Percentiles rank a stretch among this genome's conserved stretches.
Conservation (phyloP, 164 flowering plant species). For the Cinnamomum micranthum region DNA sequence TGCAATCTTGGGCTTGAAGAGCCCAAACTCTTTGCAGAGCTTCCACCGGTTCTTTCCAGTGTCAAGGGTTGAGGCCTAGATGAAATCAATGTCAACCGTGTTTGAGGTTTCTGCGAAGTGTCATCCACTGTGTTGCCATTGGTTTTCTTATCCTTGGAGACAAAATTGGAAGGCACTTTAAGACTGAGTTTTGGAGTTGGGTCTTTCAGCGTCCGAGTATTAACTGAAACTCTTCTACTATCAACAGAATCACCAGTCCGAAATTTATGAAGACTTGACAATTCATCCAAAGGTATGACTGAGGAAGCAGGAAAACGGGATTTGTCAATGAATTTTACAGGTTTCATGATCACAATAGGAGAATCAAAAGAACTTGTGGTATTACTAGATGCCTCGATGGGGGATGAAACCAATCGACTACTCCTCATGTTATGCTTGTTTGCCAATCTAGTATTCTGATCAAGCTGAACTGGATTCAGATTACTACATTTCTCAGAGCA, state of each 20-base stretch:
- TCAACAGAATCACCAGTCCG: slow-evolving; percentile 1
- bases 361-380: slow-evolving; percentile 31
- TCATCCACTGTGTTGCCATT: slow-evolving; percentile 21
- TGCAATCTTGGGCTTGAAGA: slow-evolving; percentile 68
- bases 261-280: slow-evolving; percentile 21
- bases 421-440: slow-evolving; percentile 14
- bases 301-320: slow-evolving; percentile 21
- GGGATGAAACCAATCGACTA: neutral
- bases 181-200: slow-evolving; percentile 27
- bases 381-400: slow-evolving; percentile 34
- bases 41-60: slow-evolving; percentile 41
- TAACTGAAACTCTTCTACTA: neutral
- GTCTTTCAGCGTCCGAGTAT: slow-evolving; percentile 18
- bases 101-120: slow-evolving; percentile 5
- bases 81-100: slow-evolving; percentile 27
- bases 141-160: slow-evolving; percentile 36
- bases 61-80: slow-evolving; percentile 25
- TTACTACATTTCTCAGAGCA: slow-evolving; percentile 23
- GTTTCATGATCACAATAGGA: slow-evolving; percentile 40
- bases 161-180: slow-evolving; percentile 21
- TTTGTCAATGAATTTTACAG: slow-evolving; percentile 26
- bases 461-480: slow-evolving; percentile 11
- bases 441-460: slow-evolving; percentile 27
- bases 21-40: slow-evolving; percentile 52
- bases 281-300: slow-evolving; percentile 12